phyloP scores from a whole-genome alignment of 2,329 filamentous ascomycete genomes.

The Biscogniauxia sp. region DNA sequence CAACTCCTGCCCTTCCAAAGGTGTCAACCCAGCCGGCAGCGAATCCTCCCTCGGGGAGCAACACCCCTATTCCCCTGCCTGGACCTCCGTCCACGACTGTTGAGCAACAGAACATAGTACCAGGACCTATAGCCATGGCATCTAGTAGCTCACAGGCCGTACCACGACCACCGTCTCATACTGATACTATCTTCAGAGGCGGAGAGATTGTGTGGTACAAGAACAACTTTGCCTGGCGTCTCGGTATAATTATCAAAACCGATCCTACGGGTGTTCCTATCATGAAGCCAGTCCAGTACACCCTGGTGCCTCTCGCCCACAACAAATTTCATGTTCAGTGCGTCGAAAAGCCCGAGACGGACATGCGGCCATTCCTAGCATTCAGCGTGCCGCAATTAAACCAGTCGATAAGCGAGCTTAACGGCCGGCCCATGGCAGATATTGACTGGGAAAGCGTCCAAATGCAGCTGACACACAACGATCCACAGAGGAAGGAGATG shows the following conservation, averaged over 20 bases:
- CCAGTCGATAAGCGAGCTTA: conserved; percentile 35
- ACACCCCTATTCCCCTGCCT: conserved; percentile 1
- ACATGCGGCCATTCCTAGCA: conserved; percentile 50
- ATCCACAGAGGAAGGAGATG: conserved; percentile 39
- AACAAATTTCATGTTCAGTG: conserved; percentile 37
- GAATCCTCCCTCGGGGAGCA: neutral
- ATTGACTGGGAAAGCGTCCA: conserved; percentile 42
- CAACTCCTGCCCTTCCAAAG: neutral
- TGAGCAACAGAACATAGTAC: neutral
- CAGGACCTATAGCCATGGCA: conserved; percentile 7
- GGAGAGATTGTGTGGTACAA: conserved; percentile 53
- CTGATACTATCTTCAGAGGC: conserved; percentile 40
- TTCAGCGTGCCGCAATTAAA: conserved; percentile 47
- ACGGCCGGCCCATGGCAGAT: conserved; percentile 39
- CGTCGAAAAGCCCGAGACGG: conserved; percentile 38
- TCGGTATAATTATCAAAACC: conserved; percentile 41
- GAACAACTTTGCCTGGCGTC: conserved; percentile 45
- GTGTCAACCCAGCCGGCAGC: neutral
- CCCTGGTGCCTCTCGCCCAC: conserved; percentile 40
- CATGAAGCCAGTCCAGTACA: conserved; percentile 7
- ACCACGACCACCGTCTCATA: conserved; percentile 14
- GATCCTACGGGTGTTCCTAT: neutral
- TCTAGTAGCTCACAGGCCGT: conserved; percentile 1
- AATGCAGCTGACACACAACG: conserved; percentile 34
- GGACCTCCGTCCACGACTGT: conserved; percentile 1